These are phyloP conservation scores for Stromatinia cepivora DNA, from an alignment of 2,329 filamentous ascomycete species.

Conservation along the genomic window DNA sequence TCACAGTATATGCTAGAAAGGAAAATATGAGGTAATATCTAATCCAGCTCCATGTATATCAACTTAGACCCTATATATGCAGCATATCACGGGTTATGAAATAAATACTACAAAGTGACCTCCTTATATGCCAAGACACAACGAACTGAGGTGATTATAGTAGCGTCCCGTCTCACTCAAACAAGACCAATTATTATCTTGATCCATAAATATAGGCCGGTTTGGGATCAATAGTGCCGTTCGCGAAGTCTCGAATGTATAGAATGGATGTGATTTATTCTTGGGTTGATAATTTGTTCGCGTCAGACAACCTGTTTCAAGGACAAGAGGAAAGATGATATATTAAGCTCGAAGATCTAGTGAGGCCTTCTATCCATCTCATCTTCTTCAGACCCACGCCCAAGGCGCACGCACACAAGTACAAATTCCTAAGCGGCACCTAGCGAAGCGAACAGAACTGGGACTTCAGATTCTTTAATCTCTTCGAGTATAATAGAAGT, in stretches of 20 bases:
- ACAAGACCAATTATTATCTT: neutral
- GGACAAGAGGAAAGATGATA: too few relatives aligned
- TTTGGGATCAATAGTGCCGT: too few relatives aligned
- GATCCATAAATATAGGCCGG: neutral
- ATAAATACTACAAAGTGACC: neutral
- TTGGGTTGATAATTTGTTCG: too few relatives aligned
- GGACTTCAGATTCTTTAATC: neutral
- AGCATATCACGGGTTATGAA: neutral
- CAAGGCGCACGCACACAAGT: neutral
- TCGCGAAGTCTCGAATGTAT: neutral
- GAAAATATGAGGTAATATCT: neutral
- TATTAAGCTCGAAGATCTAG: neutral
- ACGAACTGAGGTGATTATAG: neutral
- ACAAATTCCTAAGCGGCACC: neutral
- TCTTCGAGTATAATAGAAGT: too few relatives aligned
- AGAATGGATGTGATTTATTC: neutral
- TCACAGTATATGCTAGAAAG: too few relatives aligned
- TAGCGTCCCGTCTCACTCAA: neutral
- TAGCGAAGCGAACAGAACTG: neutral
- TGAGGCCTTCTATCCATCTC: too few relatives aligned
- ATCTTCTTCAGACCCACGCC: neutral
- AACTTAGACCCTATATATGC: neutral
- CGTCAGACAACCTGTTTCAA: neutral
- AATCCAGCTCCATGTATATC: neutral
- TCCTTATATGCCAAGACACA: neutral